Conservation (phyloP, 176 grass and related monocot species). For the Chrysopogon serrulatus region DNA sequence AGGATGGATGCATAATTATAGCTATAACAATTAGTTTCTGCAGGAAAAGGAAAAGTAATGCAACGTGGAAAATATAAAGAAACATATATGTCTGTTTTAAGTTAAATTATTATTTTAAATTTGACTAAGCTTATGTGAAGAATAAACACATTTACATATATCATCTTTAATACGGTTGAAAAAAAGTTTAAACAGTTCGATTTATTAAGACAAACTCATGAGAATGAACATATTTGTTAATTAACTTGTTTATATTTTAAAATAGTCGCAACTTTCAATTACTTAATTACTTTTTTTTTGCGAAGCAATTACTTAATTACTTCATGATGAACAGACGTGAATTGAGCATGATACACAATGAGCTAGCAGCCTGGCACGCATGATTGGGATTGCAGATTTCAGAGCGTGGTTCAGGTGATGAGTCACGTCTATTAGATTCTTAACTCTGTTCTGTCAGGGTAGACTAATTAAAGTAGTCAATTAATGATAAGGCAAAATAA, state of each 20-base stretch:
- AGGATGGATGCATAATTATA: background rate
- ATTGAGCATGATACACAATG: background rate
- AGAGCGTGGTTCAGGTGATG: slow-evolving; percentile 9
- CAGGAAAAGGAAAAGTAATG: background rate
- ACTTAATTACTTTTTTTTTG: background rate
- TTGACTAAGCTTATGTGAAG: too few species aligned
- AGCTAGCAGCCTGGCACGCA: background rate
- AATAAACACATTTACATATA: too few species aligned
- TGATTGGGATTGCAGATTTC: background rate
- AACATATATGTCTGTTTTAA: background rate
- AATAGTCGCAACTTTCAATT: background rate
- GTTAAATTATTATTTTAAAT: too few species aligned
- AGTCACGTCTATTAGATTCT: background rate
- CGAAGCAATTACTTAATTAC: background rate
- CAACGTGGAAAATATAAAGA: background rate
- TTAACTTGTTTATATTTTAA: background rate
- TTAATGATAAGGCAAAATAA: background rate
- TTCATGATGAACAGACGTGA: background rate
- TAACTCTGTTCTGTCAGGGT: background rate
- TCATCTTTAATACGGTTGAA: too few species aligned
- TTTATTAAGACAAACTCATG: too few species aligned
- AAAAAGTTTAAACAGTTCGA: too few species aligned
- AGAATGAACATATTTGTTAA: too few species aligned
- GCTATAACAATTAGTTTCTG: background rate
- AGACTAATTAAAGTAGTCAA: background rate